Evolutionary conservation across 2,329 filamentous ascomycete species (phyloP).

Genomic region (Dendrostoma leiphaemia): DNA sequence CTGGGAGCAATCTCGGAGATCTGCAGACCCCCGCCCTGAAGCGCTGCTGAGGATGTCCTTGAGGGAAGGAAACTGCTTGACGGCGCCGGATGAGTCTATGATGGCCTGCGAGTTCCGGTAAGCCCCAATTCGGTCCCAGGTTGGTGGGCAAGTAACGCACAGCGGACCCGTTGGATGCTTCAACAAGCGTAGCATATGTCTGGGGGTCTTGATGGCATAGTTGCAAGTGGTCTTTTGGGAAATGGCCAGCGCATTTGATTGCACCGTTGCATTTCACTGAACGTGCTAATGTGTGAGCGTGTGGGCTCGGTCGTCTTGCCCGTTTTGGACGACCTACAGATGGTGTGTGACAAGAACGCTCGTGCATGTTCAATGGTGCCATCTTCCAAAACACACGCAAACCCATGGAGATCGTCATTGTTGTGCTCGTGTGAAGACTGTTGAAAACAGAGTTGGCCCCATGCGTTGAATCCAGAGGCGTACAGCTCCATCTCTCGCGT

Average conservation of each 20-base stretch:
- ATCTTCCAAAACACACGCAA: slow-evolving; percentile 40
- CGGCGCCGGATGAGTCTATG: slow-evolving; percentile 11
- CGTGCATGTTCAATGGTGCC: slow-evolving; percentile 33
- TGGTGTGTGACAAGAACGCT: slow-evolving; percentile 42
- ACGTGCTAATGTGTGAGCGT: neutral
- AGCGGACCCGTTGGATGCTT: slow-evolving; percentile 28
- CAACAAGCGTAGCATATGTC: slow-evolving; percentile 19
- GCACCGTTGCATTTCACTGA: neutral
- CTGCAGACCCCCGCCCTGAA: slow-evolving; percentile 21
- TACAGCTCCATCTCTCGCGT: slow-evolving; percentile 44
- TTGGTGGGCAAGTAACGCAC: slow-evolving; percentile 25
- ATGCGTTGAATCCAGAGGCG: slow-evolving; percentile 58
- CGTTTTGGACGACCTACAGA: slow-evolving; percentile 35
- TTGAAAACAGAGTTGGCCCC: slow-evolving; percentile 49
- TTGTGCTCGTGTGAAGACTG: slow-evolving; percentile 4
- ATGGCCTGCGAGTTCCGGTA: slow-evolving; percentile 11
- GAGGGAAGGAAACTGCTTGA: slow-evolving; percentile 28
- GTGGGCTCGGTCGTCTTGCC: slow-evolving; percentile 21
- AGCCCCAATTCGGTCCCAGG: slow-evolving; percentile 12
- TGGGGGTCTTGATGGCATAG: neutral
- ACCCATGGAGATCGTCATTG: slow-evolving; percentile 45
- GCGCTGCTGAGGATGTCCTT: slow-evolving; percentile 3
- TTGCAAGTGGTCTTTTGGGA: slow-evolving; percentile 16
- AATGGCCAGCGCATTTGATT: slow-evolving; percentile 18
- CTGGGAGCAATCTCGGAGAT: slow-evolving; percentile 33